Percentiles rank a stretch among this genome's conserved stretches.
Evolutionary conservation across 192 early-diverging fungal genomes (phyloP).

Genomic region (Entophlyctis helioformis): DNA sequence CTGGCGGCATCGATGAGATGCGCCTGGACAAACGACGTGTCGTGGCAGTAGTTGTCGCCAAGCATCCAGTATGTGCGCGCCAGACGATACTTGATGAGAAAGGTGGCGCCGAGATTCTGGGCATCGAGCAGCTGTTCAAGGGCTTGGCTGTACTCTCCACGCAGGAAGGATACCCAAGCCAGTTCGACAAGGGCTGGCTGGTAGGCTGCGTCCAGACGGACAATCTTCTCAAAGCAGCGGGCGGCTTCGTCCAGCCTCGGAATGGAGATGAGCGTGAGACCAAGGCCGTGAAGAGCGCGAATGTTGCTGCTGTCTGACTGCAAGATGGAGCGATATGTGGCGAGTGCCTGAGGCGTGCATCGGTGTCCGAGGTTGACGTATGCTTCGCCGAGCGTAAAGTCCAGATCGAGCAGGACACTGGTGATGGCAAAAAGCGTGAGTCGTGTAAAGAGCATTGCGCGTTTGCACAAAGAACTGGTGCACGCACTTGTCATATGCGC

Average conservation of each 20-base stretch:
- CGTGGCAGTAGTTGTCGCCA: no score
- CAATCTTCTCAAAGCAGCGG: slow-evolving; percentile 38
- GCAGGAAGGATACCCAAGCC: slow-evolving; percentile 47
- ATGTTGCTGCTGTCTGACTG: no score
- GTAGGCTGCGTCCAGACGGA: slow-evolving; percentile 26
- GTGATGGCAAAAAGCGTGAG: not conserved
- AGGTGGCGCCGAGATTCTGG: slow-evolving; percentile 29
- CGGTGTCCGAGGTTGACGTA: slow-evolving; percentile 7
- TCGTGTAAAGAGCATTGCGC: not conserved
- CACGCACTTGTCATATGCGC: no score
- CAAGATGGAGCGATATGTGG: slow-evolving; percentile 10
- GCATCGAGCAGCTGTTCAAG: slow-evolving; percentile 37
- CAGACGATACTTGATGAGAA: slow-evolving; percentile 48
- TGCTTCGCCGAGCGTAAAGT: slow-evolving; percentile 9
- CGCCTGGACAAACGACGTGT: no score
- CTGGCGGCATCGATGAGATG: slow-evolving; percentile 50
- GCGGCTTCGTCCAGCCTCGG: slow-evolving; percentile 43
- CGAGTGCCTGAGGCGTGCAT: slow-evolving; percentile 12
- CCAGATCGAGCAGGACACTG: slow-evolving; percentile 1
- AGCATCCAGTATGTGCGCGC: slow-evolving; percentile 73
- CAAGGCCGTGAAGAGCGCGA: slow-evolving; percentile 28
- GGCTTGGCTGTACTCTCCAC: slow-evolving; percentile 41
- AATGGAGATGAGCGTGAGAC: slow-evolving; percentile 38
- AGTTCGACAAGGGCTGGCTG: slow-evolving; percentile 53
- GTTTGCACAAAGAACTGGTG: no score